Conservation (phyloP, 2,329 filamentous ascomycete species). For the Alternaria hordeiaustralica region DNA sequence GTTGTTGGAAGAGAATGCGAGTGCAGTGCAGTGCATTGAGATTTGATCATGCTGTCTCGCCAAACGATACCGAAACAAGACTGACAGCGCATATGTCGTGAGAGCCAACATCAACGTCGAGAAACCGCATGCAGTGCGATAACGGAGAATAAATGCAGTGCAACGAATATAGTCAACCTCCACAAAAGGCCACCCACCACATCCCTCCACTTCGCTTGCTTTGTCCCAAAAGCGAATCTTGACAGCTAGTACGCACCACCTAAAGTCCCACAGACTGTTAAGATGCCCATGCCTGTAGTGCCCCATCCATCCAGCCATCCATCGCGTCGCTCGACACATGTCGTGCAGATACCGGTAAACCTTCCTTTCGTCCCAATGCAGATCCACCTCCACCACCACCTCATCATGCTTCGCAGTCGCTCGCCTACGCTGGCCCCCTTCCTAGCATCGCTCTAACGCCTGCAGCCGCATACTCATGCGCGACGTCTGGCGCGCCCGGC, state of each 20-base stretch:
- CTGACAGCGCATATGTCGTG: constrained; percentile 8
- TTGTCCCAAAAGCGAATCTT: neutral
- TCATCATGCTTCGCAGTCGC: constrained; percentile 4
- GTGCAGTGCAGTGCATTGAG: neutral
- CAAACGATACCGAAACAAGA: neutral
- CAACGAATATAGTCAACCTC: neutral
- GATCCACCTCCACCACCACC: neutral
- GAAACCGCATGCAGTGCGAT: constrained; percentile 1
- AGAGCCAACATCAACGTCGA: neutral
- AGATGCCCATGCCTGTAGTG: constrained; percentile 7
- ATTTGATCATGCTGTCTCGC: neutral
- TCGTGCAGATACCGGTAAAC: constrained; percentile 15
- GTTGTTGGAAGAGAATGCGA: neutral
- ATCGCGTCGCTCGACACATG: constrained; percentile 8
- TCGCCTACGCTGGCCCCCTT: constrained; percentile 31
- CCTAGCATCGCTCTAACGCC: constrained; percentile 38
- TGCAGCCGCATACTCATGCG: constrained; percentile 30
- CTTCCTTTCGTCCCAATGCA: neutral
- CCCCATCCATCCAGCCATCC: constrained; percentile 1
- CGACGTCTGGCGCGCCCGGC: constrained; percentile 2
- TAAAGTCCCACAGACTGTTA: neutral
- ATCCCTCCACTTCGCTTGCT: neutral
- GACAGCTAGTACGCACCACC: neutral
- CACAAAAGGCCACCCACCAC: neutral
- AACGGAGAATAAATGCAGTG: neutral